These are phyloP conservation scores for Arthrinium phaeospermum DNA, from an alignment of 2,329 filamentous ascomycete species.

Conservation along the genomic window DNA sequence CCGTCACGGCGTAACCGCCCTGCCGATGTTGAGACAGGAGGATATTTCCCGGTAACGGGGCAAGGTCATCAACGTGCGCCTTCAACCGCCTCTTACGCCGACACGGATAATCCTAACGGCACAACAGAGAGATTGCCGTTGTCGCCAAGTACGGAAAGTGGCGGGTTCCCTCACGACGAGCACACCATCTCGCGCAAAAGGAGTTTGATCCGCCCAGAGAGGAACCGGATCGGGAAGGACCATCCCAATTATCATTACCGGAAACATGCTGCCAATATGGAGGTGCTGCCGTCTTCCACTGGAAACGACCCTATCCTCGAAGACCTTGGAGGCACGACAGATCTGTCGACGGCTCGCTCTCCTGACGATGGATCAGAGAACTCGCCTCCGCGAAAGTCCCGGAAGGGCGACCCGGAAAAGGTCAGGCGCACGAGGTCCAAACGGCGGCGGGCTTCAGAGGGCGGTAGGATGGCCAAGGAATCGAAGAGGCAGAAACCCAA, in stretches of 20 bases:
- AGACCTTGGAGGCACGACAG: conserved; percentile 70
- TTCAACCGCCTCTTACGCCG: conserved; percentile 63
- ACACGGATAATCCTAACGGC: conserved; percentile 61
- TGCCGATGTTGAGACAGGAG: conserved; percentile 73
- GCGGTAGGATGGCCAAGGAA: conserved; percentile 68
- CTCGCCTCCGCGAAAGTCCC: conserved; percentile 46
- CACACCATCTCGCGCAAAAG: conserved; percentile 70
- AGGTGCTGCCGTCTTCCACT: conserved; percentile 86
- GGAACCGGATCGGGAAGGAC: conserved; percentile 81
- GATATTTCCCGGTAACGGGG: conserved; percentile 51
- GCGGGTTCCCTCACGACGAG: conserved; percentile 35
- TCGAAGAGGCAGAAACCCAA: conserved; percentile 56
- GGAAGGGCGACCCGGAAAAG: conserved; percentile 47
- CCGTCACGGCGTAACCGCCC: conserved; percentile 69
- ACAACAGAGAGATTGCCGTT: conserved; percentile 62
- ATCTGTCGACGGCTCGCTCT: conserved; percentile 55
- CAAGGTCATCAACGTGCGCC: conserved; percentile 58
- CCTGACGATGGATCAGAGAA: conserved; percentile 53
- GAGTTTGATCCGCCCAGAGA: conserved; percentile 88
- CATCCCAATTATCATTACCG: conserved; percentile 97
- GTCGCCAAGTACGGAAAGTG: conserved; percentile 51
- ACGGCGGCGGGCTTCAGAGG: conserved; percentile 53
- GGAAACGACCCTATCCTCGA: conserved; percentile 90
- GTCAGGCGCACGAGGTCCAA: conserved; percentile 38
- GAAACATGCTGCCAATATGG: conserved; percentile 93